Conservation (phyloP, 208 protist species). For the Phytomonas francai region DNA sequence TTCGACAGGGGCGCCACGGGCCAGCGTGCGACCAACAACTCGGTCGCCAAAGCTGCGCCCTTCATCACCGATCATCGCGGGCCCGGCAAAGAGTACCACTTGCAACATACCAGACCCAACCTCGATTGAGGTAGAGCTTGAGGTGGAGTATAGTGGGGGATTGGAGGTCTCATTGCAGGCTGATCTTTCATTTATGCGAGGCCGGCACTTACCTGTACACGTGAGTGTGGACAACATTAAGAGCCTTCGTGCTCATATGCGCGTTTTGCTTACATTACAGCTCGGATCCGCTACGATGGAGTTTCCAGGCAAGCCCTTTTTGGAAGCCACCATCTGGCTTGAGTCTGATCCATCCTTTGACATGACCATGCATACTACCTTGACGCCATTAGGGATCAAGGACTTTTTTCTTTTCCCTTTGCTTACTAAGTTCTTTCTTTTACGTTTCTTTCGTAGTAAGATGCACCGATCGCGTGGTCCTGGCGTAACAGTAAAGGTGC, state of each 20-base stretch:
- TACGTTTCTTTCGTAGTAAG: slow-evolving; percentile 44
- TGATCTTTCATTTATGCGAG: slow-evolving; percentile 63
- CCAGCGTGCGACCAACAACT: neutral
- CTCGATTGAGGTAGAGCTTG: slow-evolving; percentile 56
- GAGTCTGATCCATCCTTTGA: slow-evolving; percentile 80
- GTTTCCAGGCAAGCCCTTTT: slow-evolving; percentile 44
- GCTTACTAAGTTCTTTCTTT: slow-evolving; percentile 50
- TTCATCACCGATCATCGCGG: neutral
- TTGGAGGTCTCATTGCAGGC: slow-evolving; percentile 53
- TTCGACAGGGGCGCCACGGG: neutral
- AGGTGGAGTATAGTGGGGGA: slow-evolving; percentile 75
- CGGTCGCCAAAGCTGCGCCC: neutral
- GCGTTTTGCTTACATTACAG: slow-evolving; percentile 44
- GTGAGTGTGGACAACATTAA: slow-evolving; percentile 52
- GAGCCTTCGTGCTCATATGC: slow-evolving; percentile 32
- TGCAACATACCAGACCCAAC: neutral
- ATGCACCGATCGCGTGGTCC: slow-evolving; percentile 18
- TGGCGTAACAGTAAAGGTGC: neutral
- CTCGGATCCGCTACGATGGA: slow-evolving; percentile 63
- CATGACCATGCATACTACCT: slow-evolving; percentile 48
- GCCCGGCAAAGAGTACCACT: neutral
- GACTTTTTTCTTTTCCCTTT: slow-evolving; percentile 68
- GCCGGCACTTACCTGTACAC: slow-evolving; percentile 62
- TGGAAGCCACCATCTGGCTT: slow-evolving; percentile 65
- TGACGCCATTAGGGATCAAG: slow-evolving; percentile 50